These are phyloP conservation scores for Stachybotrys echinatus DNA, from an alignment of 2,329 filamentous ascomycete genomes.

Conservation along the genomic window DNA sequence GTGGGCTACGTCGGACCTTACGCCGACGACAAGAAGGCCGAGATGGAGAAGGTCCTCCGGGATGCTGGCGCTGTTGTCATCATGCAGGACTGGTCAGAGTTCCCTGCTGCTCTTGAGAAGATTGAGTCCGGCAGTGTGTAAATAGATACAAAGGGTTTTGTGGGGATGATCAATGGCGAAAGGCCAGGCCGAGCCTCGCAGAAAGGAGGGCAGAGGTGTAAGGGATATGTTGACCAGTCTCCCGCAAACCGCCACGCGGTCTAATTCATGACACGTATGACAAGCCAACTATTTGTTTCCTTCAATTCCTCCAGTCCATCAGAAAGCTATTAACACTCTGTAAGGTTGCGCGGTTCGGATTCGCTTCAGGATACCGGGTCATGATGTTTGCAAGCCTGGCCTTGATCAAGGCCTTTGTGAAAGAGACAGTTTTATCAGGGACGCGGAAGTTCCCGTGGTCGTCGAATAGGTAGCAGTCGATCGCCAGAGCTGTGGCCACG, in stretches of 20 bases:
- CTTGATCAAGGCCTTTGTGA: slow-evolving; percentile 75
- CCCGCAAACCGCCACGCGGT: neutral
- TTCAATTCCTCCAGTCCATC: slow-evolving; percentile 51
- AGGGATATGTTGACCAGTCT: neutral
- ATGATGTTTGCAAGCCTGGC: slow-evolving; percentile 78
- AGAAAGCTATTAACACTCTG: slow-evolving; percentile 90
- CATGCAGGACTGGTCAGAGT: slow-evolving; percentile 56
- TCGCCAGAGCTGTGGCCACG: slow-evolving; percentile 68
- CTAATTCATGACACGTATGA: slow-evolving; percentile 6
- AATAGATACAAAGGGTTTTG: neutral
- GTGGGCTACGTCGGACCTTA: slow-evolving; percentile 86
- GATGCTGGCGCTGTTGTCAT: slow-evolving; percentile 59
- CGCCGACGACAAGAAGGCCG: slow-evolving; percentile 50
- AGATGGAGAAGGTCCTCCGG: slow-evolving; percentile 58
- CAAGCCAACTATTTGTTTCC: slow-evolving; percentile 11
- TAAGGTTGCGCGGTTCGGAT: slow-evolving; percentile 77
- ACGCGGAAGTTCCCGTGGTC: slow-evolving; percentile 47
- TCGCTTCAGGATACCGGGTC: slow-evolving; percentile 69
- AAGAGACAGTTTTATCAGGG: slow-evolving; percentile 16
- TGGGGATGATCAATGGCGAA: no score
- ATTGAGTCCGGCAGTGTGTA: slow-evolving; percentile 35
- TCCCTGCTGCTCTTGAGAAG: slow-evolving; percentile 40
- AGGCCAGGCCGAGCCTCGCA: no score
- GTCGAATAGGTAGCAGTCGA: slow-evolving; percentile 69
- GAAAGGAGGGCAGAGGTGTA: no score